A percentile compares a stretch with the other conserved stretches of the same genome.
Evolutionary conservation across 768 basidiomycete genomes (phyloP).

Genomic region (Boletus barrowsii): DNA sequence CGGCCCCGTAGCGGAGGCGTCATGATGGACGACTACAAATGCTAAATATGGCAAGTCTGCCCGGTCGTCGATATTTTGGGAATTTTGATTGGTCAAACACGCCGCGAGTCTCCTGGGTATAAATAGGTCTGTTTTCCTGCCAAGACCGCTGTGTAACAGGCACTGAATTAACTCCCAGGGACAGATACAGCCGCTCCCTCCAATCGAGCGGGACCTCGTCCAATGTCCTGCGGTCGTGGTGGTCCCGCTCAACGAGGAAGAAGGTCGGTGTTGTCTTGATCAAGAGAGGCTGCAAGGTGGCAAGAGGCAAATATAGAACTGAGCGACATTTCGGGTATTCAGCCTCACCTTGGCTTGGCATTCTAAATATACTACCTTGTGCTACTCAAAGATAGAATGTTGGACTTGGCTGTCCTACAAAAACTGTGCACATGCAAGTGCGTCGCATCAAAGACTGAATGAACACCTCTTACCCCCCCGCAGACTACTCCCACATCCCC

Average conservation of each 20-base stretch:
- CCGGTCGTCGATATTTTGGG: slow-evolving; percentile 4
- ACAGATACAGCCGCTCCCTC: neutral
- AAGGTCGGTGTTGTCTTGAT: too few species aligned
- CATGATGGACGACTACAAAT: slow-evolving; percentile 1
- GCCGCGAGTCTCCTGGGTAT: slow-evolving; percentile 19
- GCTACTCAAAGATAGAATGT: slow-evolving; percentile 45
- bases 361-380: slow-evolving; percentile 39
- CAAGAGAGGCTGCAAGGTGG: slow-evolving; percentile 2
- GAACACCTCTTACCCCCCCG: slow-evolving; percentile 23
- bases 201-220: neutral
- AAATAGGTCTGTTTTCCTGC: slow-evolving; percentile 29
- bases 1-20: neutral
- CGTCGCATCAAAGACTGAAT: slow-evolving; percentile 21
- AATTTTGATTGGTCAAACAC: slow-evolving; percentile 22
- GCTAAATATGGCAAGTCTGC: slow-evolving; percentile 12
- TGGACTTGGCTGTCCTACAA: slow-evolving; percentile 45
- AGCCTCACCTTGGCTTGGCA: slow-evolving; percentile 43
- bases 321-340: slow-evolving; percentile 27
- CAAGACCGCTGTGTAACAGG: slow-evolving; percentile 32
- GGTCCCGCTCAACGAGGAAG: neutral
- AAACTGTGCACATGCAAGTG: slow-evolving; percentile 27
- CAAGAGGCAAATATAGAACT: slow-evolving; percentile 20
- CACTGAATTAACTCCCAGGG: slow-evolving; percentile 24
- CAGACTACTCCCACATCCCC: slow-evolving; percentile 14
- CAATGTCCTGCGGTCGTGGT: too few species aligned